phyloP scores from a whole-genome alignment of 441 rosid species.

The Melastoma candidum region DNA sequence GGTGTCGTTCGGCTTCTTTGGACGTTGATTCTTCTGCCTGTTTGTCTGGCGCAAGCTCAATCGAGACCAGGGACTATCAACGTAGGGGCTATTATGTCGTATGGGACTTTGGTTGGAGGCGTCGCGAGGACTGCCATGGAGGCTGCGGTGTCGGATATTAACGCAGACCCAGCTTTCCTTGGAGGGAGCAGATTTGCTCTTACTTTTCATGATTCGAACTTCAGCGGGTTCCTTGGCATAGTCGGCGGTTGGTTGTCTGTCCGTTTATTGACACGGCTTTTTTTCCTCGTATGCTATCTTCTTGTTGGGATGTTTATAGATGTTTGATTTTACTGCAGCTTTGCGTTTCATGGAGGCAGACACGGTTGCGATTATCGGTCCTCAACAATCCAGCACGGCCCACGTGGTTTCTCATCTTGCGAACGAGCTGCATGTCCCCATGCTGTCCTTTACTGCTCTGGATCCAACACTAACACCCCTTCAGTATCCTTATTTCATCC shows the following conservation, averaged over 20 bases:
- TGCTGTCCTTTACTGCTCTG: conserved; percentile 15
- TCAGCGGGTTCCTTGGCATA: conserved; percentile 66
- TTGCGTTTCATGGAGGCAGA: conserved; percentile 14
- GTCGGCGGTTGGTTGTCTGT: conserved; percentile 44
- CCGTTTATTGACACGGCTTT: conserved; percentile 1
- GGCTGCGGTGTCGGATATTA: conserved; percentile 76
- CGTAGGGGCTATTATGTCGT: conserved; percentile 63
- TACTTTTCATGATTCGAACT: conserved; percentile 50
- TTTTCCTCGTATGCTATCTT: conserved; percentile 4
- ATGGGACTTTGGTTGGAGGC: conserved; percentile 35
- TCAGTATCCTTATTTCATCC: conserved; percentile 19
- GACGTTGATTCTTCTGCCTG: conserved; percentile 23
- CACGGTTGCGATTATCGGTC: conserved; percentile 13
- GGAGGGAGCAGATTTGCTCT: conserved; percentile 54
- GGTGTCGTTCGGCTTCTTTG: conserved; percentile 32
- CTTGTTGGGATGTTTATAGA: not conserved
- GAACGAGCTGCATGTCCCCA: conserved; percentile 12
- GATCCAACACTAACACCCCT: conserved; percentile 19
- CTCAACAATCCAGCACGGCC: conserved; percentile 11
- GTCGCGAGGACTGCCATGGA: conserved; percentile 51
- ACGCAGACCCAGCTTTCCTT: conserved; percentile 59
- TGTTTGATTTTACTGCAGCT: conserved; percentile 1
- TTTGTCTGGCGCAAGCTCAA: conserved; percentile 29
- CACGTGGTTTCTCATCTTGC: conserved; percentile 20
- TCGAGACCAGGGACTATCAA: conserved; percentile 32